A percentile compares a stretch with the other conserved stretches of the same genome.
phyloP scores from a whole-genome alignment of 805 yeast genomes.

The Maudiozyma saulgeensis region DNA sequence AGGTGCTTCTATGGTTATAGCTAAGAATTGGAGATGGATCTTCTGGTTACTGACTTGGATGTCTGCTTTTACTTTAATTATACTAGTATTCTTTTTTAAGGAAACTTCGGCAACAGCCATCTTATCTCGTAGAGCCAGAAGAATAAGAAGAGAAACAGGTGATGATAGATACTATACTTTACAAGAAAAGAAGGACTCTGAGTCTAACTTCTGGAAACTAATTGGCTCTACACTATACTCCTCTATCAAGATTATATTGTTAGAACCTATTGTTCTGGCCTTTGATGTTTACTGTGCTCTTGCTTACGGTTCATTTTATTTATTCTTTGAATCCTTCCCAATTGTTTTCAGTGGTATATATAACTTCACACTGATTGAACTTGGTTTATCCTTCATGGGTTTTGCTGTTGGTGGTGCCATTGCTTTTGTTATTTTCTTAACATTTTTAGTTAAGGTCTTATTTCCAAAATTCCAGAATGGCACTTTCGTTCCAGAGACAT shows the following conservation, averaged over 20 bases:
- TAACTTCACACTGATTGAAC: conserved; percentile 32
- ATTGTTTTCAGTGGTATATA: conserved; percentile 57
- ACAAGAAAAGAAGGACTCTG: conserved; percentile 53
- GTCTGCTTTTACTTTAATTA: conserved; percentile 20
- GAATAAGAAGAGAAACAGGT: conserved; percentile 47
- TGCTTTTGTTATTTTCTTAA: conserved; percentile 27
- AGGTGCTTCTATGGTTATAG: conserved; percentile 19
- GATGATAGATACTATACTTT: conserved; percentile 65
- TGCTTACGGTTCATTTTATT: conserved; percentile 69
- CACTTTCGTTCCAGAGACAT: conserved; percentile 32
- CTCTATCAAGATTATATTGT: conserved; percentile 52
- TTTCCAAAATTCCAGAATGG: conserved; percentile 19
- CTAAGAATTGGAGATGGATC: conserved; percentile 40
- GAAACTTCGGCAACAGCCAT: conserved; percentile 42
- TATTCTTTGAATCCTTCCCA: conserved; percentile 69
- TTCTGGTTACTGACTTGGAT: conserved; percentile 40
- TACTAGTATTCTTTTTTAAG: conserved; percentile 35
- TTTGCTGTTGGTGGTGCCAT: conserved; percentile 23
- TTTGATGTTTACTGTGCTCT: conserved; percentile 66
- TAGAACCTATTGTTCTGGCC: conserved; percentile 63
- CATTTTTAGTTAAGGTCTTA: conserved; percentile 18
- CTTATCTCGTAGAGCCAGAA: conserved; percentile 41
- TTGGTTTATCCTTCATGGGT: conserved; percentile 44
- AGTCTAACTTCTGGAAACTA: conserved; percentile 20
- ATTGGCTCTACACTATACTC: conserved; percentile 41